phyloP scores from a whole-genome alignment of 768 basidiomycete species.

The Tricholoma hemisulphureum region DNA sequence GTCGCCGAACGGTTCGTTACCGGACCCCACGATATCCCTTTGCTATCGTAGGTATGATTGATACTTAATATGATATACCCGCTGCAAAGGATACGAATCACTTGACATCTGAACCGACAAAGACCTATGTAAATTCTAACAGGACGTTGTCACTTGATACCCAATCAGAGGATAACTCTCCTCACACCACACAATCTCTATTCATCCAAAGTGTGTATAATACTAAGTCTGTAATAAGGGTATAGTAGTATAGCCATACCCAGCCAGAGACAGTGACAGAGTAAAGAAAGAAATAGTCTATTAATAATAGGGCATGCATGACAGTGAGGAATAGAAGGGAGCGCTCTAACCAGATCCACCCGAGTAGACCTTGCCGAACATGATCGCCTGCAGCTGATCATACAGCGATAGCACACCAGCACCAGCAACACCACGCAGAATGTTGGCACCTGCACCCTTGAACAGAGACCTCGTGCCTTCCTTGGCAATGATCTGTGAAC shows the following conservation, averaged over 20 bases:
- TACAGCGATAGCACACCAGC: constrained; percentile 99
- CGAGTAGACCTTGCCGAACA: constrained; percentile 99
- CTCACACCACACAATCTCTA: neutral
- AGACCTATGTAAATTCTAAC: no score
- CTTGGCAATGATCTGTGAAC: constrained; percentile 86
- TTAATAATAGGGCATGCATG: constrained; percentile 18
- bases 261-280: constrained; percentile 26
- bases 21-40: no score
- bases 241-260: constrained; percentile 42
- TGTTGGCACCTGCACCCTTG: constrained; percentile 97
- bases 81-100: no score
- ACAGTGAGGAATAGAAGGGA: constrained; percentile 16
- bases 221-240: constrained; percentile 37
- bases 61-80: no score
- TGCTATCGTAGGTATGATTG: no score
- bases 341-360: constrained; percentile 63
- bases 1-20: no score
- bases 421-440: constrained; percentile 99
- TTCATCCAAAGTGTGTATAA: constrained; percentile 21
- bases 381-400: constrained; percentile 94
- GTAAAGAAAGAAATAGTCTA: constrained; percentile 38
- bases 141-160: no score
- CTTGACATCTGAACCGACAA: no score
- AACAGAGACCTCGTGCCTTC: constrained; percentile 95
- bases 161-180: neutral